Evolutionary conservation across 2,329 filamentous ascomycete genomes (phyloP), one percentile per base, ranked within the genome.

Genomic region (Moelleriella libera): DNA sequence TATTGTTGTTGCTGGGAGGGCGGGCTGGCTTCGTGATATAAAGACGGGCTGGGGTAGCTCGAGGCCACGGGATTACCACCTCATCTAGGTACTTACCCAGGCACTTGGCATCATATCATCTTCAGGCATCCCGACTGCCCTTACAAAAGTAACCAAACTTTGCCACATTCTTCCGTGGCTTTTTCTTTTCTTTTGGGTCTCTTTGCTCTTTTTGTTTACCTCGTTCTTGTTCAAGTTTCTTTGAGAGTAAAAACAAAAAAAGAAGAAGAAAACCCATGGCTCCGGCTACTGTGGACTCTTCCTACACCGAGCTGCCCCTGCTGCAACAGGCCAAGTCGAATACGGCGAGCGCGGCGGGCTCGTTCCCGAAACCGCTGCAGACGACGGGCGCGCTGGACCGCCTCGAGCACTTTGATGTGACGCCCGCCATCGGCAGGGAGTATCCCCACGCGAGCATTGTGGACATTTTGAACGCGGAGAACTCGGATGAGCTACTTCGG

Each of bases 361-460:
- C 48, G 7, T n/a, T 14, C n/a, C 21, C 21, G 21, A 45, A 64
- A 50, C 73, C 74, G 0, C 58, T 77, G 6, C 68, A 72, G 58
- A 60, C 70, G 4, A 71, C 68, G 2, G 76, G 76, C 0, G 67
- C 60, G 1, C 64, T 80, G 0, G 68, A 79, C 40, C 49, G 65
- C 9, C 75, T 71, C 50, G 68, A 77, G 51, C 67, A 68, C 2
- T 76, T 79, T 48, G 79, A 83, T 32, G 63, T 74, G 5, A 83
- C 79, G 1, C 79, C 79, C 0, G 63, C 73, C 41, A 82, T 83
- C 48, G 80, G 80, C 5, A 70, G 70, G 6, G 80, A 83, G 55
- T 83, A 72, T 51, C 66, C 71, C n/a, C 69, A 68, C 11, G 69
- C 74, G 34, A 74, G 80, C 51, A 66, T 83, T 1, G 72, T 72